phyloP scores from a whole-genome alignment of 495 filamentous ascomycete genomes.

The Penicillium bialowiezense region DNA sequence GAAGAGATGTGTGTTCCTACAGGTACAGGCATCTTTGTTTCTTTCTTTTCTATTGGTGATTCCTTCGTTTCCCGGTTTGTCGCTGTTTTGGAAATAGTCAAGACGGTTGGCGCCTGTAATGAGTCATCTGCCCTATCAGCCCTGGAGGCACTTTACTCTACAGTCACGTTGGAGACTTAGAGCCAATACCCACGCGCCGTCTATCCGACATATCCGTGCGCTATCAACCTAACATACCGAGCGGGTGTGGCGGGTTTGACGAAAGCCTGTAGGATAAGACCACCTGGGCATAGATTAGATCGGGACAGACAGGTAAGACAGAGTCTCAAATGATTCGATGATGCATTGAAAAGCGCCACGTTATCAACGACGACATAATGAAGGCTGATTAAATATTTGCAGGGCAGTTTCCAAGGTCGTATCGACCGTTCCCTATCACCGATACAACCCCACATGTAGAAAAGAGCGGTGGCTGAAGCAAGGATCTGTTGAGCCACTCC shows the following conservation, averaged over 20 bases:
- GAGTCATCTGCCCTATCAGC: not conserved
- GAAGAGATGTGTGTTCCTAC: too few species aligned
- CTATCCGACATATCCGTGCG: slow-evolving; percentile 9
- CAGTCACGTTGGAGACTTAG: not conserved
- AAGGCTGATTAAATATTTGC: not conserved
- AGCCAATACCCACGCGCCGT: not conserved
- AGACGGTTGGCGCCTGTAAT: too few species aligned
- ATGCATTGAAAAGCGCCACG: slow-evolving; percentile 5
- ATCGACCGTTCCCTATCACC: not conserved
- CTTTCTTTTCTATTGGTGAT: too few species aligned
- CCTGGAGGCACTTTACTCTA: not conserved
- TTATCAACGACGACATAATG: slow-evolving; percentile 7
- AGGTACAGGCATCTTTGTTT: too few species aligned
- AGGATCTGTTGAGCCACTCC: slow-evolving; percentile 8
- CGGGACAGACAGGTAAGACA: not conserved
- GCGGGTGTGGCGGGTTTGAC: slow-evolving; percentile 28
- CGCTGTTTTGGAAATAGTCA: too few species aligned
- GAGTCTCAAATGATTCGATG: not conserved
- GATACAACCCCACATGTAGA: not conserved
- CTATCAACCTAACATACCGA: slow-evolving; percentile 14
- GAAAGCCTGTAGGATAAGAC: not conserved
- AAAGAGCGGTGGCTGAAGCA: slow-evolving; percentile 12
- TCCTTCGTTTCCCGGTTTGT: too few species aligned
- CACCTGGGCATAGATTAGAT: not conserved
- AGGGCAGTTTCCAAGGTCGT: not conserved